phyloP scores from a whole-genome alignment of 2,329 filamentous ascomycete species.

The Nigrospora osmanthi region DNA sequence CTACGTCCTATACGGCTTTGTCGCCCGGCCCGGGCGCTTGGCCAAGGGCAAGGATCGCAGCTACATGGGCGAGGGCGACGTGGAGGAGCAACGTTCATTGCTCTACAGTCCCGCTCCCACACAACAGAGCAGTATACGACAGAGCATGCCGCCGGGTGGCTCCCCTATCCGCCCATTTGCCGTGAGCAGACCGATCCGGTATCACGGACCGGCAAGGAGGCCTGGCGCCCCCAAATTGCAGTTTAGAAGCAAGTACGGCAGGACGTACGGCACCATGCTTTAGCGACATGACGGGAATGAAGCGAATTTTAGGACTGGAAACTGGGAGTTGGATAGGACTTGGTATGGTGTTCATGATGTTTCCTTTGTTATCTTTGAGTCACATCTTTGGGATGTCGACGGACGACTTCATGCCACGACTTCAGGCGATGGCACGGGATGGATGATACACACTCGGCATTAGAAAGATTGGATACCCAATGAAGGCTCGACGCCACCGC shows the following conservation, averaged over 20 bases:
- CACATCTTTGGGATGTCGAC: too few species aligned
- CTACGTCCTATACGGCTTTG: conserved; percentile 14
- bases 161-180: background rate
- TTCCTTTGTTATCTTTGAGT: too few species aligned
- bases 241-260: background rate
- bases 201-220: background rate
- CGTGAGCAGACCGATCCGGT: background rate
- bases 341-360: too few species aligned
- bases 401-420: too few species aligned
- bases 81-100: conserved; percentile 9
- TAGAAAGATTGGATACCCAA: too few species aligned
- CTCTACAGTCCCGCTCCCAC: background rate
- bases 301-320: too few species aligned
- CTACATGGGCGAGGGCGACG: conserved; percentile 6
- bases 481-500: too few species aligned
- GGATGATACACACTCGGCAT: too few species aligned
- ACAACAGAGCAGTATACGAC: too few species aligned
- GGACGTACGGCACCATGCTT: background rate
- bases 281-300: too few species aligned
- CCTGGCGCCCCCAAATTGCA: background rate
- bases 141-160: background rate
- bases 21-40: conserved; percentile 12
- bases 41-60: conserved; percentile 15
- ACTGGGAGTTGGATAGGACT: too few species aligned
- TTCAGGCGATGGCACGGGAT: too few species aligned